Percentiles rank a stretch among this genome's conserved stretches.
Conservation (phyloP, 1,139 yeast genomes). For the Waltiozyma sp. region DNA sequence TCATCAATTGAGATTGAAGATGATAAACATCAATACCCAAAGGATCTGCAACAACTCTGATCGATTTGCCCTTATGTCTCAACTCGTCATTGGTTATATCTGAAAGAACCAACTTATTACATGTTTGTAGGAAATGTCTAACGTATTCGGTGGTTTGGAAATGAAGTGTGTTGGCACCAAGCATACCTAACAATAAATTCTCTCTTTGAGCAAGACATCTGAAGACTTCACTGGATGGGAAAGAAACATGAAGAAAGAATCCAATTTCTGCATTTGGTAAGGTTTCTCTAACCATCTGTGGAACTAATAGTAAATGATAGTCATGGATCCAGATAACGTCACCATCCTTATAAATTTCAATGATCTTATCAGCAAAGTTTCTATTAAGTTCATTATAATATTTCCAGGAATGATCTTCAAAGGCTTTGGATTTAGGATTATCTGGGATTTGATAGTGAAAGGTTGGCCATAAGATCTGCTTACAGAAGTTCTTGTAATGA, state of each 20-base stretch:
- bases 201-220: constrained; percentile 86
- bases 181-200: constrained; percentile 65
- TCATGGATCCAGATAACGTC: constrained; percentile 88
- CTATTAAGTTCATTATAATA: constrained; percentile 70
- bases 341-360: constrained; percentile 53
- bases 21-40: constrained; percentile 79
- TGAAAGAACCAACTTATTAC: constrained; percentile 71
- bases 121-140: constrained; percentile 86
- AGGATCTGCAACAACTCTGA: constrained; percentile 60
- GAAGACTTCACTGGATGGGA: constrained; percentile 93
- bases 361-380: constrained; percentile 66
- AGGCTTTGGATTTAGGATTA: constrained; percentile 85
- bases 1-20: constrained; percentile 32
- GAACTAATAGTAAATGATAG: constrained; percentile 81
- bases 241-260: constrained; percentile 84
- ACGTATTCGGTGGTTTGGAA: constrained; percentile 92
- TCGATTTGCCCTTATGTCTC: constrained; percentile 53
- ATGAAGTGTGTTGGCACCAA: constrained; percentile 81
- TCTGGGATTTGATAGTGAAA: constrained; percentile 95
- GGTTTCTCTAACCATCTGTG: constrained; percentile 66
- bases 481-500: constrained; percentile 82
- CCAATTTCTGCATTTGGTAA: constrained; percentile 85
- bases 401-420: constrained; percentile 92
- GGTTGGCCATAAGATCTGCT: constrained; percentile 94
- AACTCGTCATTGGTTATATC: constrained; percentile 75